A percentile compares a stretch with the other conserved stretches of the same genome.
Conservation (phyloP, 1,284 basidiomycete genomes). For the Ustilago vetiveriae region DNA sequence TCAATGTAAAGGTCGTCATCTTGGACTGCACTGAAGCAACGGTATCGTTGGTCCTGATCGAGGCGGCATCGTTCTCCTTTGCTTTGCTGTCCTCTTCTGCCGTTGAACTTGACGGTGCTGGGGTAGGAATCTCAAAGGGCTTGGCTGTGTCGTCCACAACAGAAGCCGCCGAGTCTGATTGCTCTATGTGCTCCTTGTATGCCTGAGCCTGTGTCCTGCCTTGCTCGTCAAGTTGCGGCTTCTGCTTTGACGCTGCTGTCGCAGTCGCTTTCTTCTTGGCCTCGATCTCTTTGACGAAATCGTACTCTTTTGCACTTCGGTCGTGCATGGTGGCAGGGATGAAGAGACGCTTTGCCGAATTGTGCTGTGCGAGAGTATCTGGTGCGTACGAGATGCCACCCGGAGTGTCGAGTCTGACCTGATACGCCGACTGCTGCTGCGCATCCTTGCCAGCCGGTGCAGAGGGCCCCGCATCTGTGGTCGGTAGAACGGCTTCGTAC, state of each 20-base stretch:
- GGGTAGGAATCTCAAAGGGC: slow-evolving; percentile 15
- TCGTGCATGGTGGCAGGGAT: slow-evolving; percentile 42
- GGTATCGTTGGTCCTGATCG: slow-evolving; percentile 29
- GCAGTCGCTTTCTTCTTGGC: slow-evolving; percentile 1
- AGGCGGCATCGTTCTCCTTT: slow-evolving; percentile 20
- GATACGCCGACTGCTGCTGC: slow-evolving; percentile 23
- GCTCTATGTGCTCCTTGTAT: slow-evolving; percentile 33
- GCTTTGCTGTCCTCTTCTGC: not conserved
- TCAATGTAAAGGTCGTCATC: slow-evolving; percentile 34
- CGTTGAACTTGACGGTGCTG: not conserved
- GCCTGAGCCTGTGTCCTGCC: slow-evolving; percentile 37
- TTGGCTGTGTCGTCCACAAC: not conserved
- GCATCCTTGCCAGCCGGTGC: slow-evolving; percentile 16
- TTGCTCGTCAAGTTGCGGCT: slow-evolving; percentile 14
- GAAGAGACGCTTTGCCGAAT: slow-evolving; percentile 58
- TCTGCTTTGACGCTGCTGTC: not conserved
- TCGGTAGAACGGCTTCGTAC: slow-evolving; percentile 35
- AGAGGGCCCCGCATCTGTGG: slow-evolving; percentile 21
- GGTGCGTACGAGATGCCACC: slow-evolving; percentile 63
- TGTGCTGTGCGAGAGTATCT: slow-evolving; percentile 55
- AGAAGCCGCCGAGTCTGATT: not conserved
- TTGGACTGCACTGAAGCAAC: slow-evolving; percentile 29
- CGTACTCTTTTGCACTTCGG: slow-evolving; percentile 27
- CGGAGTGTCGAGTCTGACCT: slow-evolving; percentile 61
- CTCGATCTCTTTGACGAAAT: slow-evolving; percentile 51